Evolutionary conservation across 1,284 basidiomycete genomes (phyloP).

Genomic region (Trametes polyzona): DNA sequence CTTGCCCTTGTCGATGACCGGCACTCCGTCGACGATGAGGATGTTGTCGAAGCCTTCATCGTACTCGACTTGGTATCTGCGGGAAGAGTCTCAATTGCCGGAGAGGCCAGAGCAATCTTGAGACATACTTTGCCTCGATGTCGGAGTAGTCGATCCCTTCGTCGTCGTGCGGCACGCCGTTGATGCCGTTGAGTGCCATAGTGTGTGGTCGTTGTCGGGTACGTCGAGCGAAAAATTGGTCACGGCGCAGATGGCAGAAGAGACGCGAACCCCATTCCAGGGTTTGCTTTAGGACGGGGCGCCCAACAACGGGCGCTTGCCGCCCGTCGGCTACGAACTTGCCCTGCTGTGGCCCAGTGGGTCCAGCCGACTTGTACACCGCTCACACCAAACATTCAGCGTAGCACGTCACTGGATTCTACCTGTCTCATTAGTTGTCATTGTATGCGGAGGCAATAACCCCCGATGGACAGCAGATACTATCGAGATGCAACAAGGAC

Average conservation of each 20-base stretch:
- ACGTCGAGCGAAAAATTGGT: slow-evolving; percentile 23
- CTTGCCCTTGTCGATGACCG: slow-evolving; percentile 84
- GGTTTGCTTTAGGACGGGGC: slow-evolving; percentile 7
- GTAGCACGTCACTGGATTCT: too few species aligned
- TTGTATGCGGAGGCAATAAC: slow-evolving; percentile 19
- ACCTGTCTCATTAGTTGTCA: slow-evolving; percentile 26
- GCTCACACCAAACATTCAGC: too few species aligned
- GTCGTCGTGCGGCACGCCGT: slow-evolving; percentile 40
- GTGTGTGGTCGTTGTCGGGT: slow-evolving; percentile 14
- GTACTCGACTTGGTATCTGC: slow-evolving; percentile 80
- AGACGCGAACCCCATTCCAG: slow-evolving; percentile 15
- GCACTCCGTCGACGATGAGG: slow-evolving; percentile 86
- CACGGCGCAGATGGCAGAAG: slow-evolving; percentile 12
- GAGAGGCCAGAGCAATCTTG: neutral
- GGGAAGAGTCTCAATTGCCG: slow-evolving; percentile 12
- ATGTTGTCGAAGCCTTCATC: slow-evolving; percentile 88
- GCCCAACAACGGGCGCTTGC: neutral
- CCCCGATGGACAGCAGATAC: slow-evolving; percentile 30
- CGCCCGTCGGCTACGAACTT: too few species aligned
- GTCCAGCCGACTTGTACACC: too few species aligned
- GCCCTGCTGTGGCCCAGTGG: too few species aligned
- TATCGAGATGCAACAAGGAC: slow-evolving; percentile 35
- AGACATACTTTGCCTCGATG: slow-evolving; percentile 86
- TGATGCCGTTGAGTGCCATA: slow-evolving; percentile 38
- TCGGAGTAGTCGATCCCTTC: slow-evolving; percentile 92